A percentile compares a stretch with the other conserved stretches of the same genome.
phyloP scores from a whole-genome alignment of 1,139 yeast genomes.

The Taiozyma onychis region DNA sequence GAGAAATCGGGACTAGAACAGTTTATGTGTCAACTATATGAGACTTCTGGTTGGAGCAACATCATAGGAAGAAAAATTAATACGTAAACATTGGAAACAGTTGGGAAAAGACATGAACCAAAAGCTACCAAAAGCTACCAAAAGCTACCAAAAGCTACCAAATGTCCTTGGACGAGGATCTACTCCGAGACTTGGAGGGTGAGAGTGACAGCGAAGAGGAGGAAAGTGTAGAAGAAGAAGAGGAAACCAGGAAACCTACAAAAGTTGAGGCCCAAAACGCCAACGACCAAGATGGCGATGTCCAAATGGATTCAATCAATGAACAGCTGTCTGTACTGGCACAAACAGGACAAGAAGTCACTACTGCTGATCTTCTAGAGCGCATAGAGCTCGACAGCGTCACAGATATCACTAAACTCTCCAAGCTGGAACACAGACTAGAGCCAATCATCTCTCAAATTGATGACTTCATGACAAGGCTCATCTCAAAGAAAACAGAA shows the following conservation, averaged over 20 bases:
- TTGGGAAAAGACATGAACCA: not conserved
- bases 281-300: conserved; percentile 9
- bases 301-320: conserved; percentile 5
- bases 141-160: no score
- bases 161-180: conserved; percentile 24
- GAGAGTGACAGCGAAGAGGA: conserved; percentile 20
- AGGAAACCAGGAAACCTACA: not conserved
- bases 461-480: conserved; percentile 8
- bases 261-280: not conserved
- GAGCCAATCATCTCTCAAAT: conserved; percentile 12
- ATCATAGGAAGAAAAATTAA: not conserved
- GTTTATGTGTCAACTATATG: not conserved
- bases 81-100: not conserved
- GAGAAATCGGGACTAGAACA: not conserved
- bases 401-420: conserved; percentile 10
- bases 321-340: conserved; percentile 1
- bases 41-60: not conserved
- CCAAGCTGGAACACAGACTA: conserved; percentile 10
- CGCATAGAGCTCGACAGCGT: conserved; percentile 8
- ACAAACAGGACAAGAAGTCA: conserved; percentile 5
- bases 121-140: no score
- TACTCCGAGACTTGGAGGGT: conserved; percentile 27
- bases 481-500: conserved; percentile 27
- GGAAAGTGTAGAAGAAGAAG: conserved; percentile 1
- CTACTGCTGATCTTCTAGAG: conserved; percentile 5